These are phyloP conservation scores for Fonsecaea monophora DNA, from an alignment of 2,329 filamentous ascomycete genomes.

Conservation along the genomic window DNA sequence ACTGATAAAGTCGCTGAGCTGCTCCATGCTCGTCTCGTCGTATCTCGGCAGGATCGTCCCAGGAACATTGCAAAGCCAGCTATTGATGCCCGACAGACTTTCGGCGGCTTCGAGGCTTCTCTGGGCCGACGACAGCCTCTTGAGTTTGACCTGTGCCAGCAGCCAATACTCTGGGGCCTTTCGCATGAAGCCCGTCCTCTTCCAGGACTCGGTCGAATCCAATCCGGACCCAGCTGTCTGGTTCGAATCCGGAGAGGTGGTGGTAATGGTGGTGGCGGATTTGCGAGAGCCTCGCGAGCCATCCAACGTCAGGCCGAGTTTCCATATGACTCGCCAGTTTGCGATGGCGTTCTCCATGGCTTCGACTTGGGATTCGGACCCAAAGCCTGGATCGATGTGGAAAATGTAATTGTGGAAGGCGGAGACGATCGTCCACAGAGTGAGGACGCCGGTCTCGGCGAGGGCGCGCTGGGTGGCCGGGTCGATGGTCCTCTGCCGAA, in stretches of 20 bases:
- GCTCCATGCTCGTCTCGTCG: constrained; percentile 51
- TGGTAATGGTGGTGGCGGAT: too few relatives aligned
- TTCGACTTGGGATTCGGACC: background rate
- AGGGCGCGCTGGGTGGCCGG: background rate
- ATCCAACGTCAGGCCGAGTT: background rate
- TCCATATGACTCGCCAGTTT: constrained; percentile 10
- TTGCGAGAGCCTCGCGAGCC: too few relatives aligned
- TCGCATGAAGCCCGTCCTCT: constrained; percentile 45
- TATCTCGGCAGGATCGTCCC: constrained; percentile 48
- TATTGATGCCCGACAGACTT: too few relatives aligned
- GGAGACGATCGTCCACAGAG: constrained; percentile 13
- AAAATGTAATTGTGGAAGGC: constrained; percentile 11
- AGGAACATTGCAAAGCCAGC: background rate
- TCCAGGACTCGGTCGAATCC: constrained; percentile 38
- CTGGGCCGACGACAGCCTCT: constrained; percentile 24
- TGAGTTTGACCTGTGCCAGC: constrained; percentile 45
- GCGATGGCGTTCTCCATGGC: background rate
- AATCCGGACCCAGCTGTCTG: too few relatives aligned
- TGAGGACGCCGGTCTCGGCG: constrained; percentile 4
- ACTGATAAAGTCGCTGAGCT: constrained; percentile 40
- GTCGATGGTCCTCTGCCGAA: background rate
- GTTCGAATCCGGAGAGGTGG: too few relatives aligned
- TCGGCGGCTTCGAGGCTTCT: background rate
- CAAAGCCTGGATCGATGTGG: constrained; percentile 10
- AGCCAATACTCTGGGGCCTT: constrained; percentile 49